Conservation (phyloP, 1,139 yeast genomes). For the Protomyces pachydermus region DNA sequence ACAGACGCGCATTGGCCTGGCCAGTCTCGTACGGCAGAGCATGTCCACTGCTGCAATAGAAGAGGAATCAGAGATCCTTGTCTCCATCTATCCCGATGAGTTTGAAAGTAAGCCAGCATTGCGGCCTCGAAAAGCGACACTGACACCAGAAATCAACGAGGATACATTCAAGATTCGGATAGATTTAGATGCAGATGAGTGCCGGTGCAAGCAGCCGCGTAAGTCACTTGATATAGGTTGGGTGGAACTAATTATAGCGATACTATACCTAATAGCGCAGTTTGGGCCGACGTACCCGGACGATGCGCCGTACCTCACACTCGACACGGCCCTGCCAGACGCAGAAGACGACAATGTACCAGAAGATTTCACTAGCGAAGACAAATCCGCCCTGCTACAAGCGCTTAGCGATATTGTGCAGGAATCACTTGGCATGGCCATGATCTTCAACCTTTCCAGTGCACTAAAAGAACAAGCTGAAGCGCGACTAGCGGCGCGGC, state of each 20-base stretch:
- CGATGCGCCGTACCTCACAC: slow-evolving; percentile 11
- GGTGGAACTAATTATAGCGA: slow-evolving; percentile 3
- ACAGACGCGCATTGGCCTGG: too few species aligned
- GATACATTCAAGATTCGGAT: slow-evolving; percentile 20
- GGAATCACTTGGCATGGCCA: slow-evolving; percentile 75
- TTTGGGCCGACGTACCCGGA: slow-evolving; percentile 16
- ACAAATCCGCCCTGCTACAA: slow-evolving; percentile 41
- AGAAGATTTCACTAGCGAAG: slow-evolving; percentile 33
- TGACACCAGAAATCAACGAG: slow-evolving; percentile 10
- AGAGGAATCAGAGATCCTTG: slow-evolving; percentile 28
- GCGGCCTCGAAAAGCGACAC: neutral
- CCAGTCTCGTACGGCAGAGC: neutral
- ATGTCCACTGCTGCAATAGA: slow-evolving; percentile 25
- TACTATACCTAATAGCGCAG: slow-evolving; percentile 8
- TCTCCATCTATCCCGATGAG: slow-evolving; percentile 29
- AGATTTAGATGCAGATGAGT: slow-evolving; percentile 19
- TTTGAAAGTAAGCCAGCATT: slow-evolving; percentile 4
- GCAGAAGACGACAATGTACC: slow-evolving; percentile 43
- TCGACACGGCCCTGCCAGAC: slow-evolving; percentile 8
- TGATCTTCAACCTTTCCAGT: slow-evolving; percentile 71
- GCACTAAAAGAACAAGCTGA: slow-evolving; percentile 77
- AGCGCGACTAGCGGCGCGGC: slow-evolving; percentile 48
- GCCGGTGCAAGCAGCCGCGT: slow-evolving; percentile 1
- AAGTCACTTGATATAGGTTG: neutral
- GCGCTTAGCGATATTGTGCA: slow-evolving; percentile 58